Percentiles rank a stretch among this genome's conserved stretches.
Evolutionary conservation across 1,139 yeast species (phyloP).

Genomic region (Pichia sp.): DNA sequence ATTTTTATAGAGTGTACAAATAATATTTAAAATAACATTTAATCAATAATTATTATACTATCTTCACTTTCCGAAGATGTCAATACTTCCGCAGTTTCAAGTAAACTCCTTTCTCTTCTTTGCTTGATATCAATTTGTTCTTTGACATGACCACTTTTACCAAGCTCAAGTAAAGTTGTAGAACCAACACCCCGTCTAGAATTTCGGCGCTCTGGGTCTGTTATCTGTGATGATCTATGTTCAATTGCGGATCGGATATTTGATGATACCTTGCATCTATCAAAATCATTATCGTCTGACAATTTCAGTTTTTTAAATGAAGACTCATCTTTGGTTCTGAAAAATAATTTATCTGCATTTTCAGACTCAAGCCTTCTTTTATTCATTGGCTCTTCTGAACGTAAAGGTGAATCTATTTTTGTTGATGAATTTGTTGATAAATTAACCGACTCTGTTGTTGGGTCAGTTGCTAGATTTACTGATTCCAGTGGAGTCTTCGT

Average conservation of each 20-base stretch:
- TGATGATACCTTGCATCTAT: not conserved
- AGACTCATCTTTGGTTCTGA: too few relatives aligned
- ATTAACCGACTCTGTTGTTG: not conserved
- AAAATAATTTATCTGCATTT: not conserved
- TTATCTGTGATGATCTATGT: too few relatives aligned
- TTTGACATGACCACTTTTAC: constrained; percentile 8
- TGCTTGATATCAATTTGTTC: constrained; percentile 10
- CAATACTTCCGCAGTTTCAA: constrained; percentile 1
- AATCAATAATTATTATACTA: constrained; percentile 7
- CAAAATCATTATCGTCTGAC: not conserved
- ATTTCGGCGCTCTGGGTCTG: constrained; percentile 1
- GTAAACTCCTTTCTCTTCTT: constrained; percentile 2
- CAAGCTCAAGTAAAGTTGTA: constrained; percentile 13
- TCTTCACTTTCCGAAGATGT: constrained; percentile 3
- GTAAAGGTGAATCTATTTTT: not conserved
- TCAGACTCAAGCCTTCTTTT: not conserved
- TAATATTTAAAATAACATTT: not conserved
- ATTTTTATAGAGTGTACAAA: not conserved
- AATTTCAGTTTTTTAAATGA: not conserved
- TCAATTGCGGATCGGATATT: too few relatives aligned
- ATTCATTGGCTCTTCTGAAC: not conserved
- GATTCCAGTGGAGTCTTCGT: too few relatives aligned
- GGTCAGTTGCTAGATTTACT: not conserved
- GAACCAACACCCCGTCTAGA: constrained; percentile 1
- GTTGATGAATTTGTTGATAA: not conserved